Evolutionary conservation across 2,329 filamentous ascomycete genomes (phyloP).

Genomic region (Graphiopsis chlorocephala): DNA sequence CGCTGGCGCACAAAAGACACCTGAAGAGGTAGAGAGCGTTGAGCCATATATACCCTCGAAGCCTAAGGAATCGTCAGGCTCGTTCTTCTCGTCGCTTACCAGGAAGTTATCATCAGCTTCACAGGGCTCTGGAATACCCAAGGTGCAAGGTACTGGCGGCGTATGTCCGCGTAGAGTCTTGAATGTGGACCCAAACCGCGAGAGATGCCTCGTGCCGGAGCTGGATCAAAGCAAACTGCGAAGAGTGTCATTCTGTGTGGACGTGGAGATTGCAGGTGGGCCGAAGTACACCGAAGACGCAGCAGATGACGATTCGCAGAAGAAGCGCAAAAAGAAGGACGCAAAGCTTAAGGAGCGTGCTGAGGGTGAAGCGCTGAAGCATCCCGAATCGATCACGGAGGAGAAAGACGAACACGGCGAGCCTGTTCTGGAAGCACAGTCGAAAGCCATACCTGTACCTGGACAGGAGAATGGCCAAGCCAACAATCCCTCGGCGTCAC

Average conservation of each 20-base stretch:
- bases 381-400: conserved; percentile 53
- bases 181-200: conserved; percentile 78
- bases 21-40: conserved; percentile 34
- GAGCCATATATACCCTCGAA: conserved; percentile 71
- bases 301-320: conserved; percentile 47
- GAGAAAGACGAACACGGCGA: conserved; percentile 55
- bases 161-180: conserved; percentile 76
- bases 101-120: conserved; percentile 70
- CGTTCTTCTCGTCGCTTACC: conserved; percentile 77
- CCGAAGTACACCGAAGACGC: conserved; percentile 69
- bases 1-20: conserved; percentile 23
- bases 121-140: conserved; percentile 44
- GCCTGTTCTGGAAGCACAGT: conserved; percentile 8
- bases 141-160: conserved; percentile 59
- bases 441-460: conserved; percentile 16
- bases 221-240: conserved; percentile 77
- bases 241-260: conserved; percentile 91
- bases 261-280: conserved; percentile 91
- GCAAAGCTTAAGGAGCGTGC: conserved; percentile 63
- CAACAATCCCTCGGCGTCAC: conserved; percentile 24
- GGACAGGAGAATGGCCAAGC: conserved; percentile 31
- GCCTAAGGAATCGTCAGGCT: conserved; percentile 63
- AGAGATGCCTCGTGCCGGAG: conserved; percentile 75
- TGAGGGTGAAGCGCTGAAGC: conserved; percentile 72
- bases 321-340: conserved; percentile 60